Conservation (phyloP, 179 eudicot genomes). For the Heliamphora pulchella region DNA sequence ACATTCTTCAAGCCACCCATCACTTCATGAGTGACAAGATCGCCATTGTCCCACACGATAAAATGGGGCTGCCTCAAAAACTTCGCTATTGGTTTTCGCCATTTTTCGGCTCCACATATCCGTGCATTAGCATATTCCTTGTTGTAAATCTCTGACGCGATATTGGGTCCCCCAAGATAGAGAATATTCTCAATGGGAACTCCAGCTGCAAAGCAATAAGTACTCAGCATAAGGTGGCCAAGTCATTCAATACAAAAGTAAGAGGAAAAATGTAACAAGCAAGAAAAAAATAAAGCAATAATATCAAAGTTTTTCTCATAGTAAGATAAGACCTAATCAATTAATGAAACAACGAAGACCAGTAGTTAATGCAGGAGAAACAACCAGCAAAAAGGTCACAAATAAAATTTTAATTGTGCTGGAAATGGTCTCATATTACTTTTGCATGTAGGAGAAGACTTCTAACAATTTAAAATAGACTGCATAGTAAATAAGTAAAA, state of each 20-base stretch:
- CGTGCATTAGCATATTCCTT: slow-evolving; percentile 95
- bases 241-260: not conserved
- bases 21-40: slow-evolving; percentile 94
- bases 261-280: not conserved
- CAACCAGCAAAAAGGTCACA: not conserved
- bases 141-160: slow-evolving; percentile 90
- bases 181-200: slow-evolving; percentile 78
- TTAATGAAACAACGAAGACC: not conserved
- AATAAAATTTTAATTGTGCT: not conserved
- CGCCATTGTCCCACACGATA: slow-evolving; percentile 92
- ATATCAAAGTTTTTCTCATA: not conserved
- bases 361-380: slow-evolving; percentile 3
- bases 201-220: slow-evolving; percentile 51
- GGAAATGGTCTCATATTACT: not conserved
- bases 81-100: slow-evolving; percentile 84
- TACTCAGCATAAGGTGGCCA: not conserved
- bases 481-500: no score
- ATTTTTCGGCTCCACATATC: slow-evolving; percentile 81
- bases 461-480: not conserved
- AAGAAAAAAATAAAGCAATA: not conserved
- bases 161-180: slow-evolving; percentile 94
- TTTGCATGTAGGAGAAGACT: not conserved
- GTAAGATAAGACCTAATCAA: not conserved
- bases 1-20: slow-evolving; percentile 97
- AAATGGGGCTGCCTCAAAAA: slow-evolving; percentile 91